Evolutionary conservation across 306 rosid genomes (phyloP).

Genomic region (Medicago lupulina): DNA sequence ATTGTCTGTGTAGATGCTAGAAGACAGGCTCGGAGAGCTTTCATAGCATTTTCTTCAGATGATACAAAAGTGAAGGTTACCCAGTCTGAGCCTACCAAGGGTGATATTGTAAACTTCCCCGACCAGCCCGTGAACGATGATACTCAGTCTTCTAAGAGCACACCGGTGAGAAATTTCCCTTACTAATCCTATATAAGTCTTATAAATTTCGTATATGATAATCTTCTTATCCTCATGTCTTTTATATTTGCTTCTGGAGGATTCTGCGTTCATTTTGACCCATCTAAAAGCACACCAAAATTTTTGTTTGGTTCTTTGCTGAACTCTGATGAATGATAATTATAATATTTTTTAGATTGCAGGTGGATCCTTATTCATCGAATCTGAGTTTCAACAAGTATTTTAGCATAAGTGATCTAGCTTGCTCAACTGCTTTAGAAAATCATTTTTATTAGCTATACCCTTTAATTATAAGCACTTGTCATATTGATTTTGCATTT

Average conservation of each 20-base stretch:
- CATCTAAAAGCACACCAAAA: neutral
- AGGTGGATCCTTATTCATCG: neutral
- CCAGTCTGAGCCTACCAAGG: conserved; percentile 52
- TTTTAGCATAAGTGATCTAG: conserved; percentile 1
- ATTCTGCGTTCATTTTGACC: conserved; percentile 25
- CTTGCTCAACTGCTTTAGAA: neutral
- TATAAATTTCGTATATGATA: conserved; percentile 21
- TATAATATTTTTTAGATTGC: neutral
- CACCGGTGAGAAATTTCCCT: conserved; percentile 67
- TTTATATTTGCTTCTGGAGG: conserved; percentile 15
- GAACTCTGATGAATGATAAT: conserved; percentile 24
- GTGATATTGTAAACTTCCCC: conserved; percentile 43
- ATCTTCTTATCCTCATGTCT: conserved; percentile 36
- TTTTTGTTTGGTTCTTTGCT: conserved; percentile 19
- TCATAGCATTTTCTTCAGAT: conserved; percentile 79
- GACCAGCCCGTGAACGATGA: conserved; percentile 61
- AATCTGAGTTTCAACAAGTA: neutral
- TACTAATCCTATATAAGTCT: conserved; percentile 14
- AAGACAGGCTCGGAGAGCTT: conserved; percentile 92
- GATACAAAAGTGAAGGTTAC: conserved; percentile 52
- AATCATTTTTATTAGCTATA: conserved; percentile 5
- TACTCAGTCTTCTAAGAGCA: conserved; percentile 63
- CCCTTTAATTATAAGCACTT: neutral
- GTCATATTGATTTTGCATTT: conserved; percentile 18
- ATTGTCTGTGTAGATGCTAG: conserved; percentile 70